Percentiles rank a stretch among this genome's conserved stretches.
Conservation (phyloP, 352 stramenopile species). For the Sclerospora graminicola region DNA sequence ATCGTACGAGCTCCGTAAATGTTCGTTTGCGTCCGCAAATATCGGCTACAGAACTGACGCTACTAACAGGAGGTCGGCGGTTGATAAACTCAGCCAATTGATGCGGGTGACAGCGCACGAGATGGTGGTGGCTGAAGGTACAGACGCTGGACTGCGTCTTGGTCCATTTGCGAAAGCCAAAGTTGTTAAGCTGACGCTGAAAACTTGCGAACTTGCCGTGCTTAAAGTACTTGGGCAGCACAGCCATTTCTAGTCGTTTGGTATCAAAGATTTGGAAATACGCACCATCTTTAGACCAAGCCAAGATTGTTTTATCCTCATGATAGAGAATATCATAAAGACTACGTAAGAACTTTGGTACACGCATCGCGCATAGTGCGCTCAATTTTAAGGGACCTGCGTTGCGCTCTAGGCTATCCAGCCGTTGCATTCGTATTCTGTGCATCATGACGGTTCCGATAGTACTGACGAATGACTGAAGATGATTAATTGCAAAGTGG, state of each 20-base stretch:
- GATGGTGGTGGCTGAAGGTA: conserved; percentile 67
- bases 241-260: conserved; percentile 43
- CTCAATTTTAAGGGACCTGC: conserved; percentile 11
- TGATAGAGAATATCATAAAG: conserved; percentile 73
- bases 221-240: conserved; percentile 92
- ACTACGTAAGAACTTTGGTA: conserved; percentile 69
- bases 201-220: conserved; percentile 90
- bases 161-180: conserved; percentile 85
- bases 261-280: conserved; percentile 67
- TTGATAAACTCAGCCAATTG: conserved; percentile 44
- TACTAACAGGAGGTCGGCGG: conserved; percentile 10
- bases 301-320: conserved; percentile 59
- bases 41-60: conserved; percentile 4
- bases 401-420: conserved; percentile 7
- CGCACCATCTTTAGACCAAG: conserved; percentile 54
- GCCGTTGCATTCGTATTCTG: conserved; percentile 18
- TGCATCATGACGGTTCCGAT: conserved; percentile 11
- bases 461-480: conserved; percentile 2
- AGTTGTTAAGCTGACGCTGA: conserved; percentile 90
- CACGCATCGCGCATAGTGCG: conserved; percentile 22
- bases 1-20: conserved; percentile 17
- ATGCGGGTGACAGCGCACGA: conserved; percentile 48
- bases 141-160: conserved; percentile 73
- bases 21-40: conserved; percentile 11
- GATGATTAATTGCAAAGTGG: conserved; percentile 20